Base-by-base conservation (phyloP, 257 asterid species). In the Euphrasia confusa region DNA sequence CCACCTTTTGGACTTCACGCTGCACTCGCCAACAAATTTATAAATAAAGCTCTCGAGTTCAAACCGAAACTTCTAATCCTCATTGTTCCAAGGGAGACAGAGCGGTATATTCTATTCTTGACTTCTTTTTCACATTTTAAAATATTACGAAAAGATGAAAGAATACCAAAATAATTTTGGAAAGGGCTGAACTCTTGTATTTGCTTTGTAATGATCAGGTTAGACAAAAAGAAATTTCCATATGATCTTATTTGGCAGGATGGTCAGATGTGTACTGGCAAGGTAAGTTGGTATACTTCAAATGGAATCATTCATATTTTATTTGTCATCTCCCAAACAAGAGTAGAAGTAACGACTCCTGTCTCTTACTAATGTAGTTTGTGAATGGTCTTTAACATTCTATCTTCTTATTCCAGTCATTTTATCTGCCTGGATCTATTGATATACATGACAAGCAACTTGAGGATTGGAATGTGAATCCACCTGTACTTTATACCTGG, bases 1-100 rank as follows among this genome's bases (percentile, higher is more conserved):
- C 99, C 99, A 55, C 97, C 99, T 32, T 93, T 83, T 72, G 97
- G 99, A 54, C 76, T 81, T 55, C 73, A 83, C 61, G 95, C 88
- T 58, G 55, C 65, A 47, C 96, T 84, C 64, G 99, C 97, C 39
- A 83, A 84, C 61, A 69, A 60, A 67, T 89, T 93, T 75, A 77
- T 93, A 54, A 69, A 75, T 53, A 89, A 89, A 79, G 99, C 99
- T 49, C 96, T 89, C 17, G 72, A 76, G 75, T 93, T 93, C 74
- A 89, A 78, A 67, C 99, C 99, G 15, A 93, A 93, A 76, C 88
- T 93, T 60, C 74, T 93, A 57, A 81, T 93, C 75, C 95, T 93
- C 39, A 85, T 93, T 33, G 94, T 79, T 56, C 99, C 96, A 1
- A 78, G 63, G 57, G 94, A 85, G 78, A 85, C 95, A 0, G 66